These are phyloP conservation scores for Cephalotrichum gorgonifer DNA, from an alignment of 2,329 filamentous ascomycete species.

Conservation along the genomic window DNA sequence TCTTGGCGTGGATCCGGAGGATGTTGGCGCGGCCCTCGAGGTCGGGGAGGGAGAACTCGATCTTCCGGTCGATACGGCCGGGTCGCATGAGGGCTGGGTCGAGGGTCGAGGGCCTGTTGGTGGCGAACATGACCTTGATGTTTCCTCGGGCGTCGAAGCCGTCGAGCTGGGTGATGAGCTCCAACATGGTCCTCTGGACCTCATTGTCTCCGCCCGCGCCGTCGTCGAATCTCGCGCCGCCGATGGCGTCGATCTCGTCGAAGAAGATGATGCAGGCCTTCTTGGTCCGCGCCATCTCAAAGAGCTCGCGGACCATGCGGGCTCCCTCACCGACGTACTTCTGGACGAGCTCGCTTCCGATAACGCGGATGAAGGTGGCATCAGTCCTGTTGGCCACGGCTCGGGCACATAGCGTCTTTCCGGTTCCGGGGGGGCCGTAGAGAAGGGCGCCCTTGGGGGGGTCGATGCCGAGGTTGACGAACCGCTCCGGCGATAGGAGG, in stretches of 20 bases:
- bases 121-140: conserved; percentile 99
- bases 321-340: conserved; percentile 99
- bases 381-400: conserved; percentile 97
- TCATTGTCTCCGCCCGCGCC: conserved; percentile 96
- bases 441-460: conserved; percentile 94
- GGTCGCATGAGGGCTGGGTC: conserved; percentile 97
- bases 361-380: conserved; percentile 96
- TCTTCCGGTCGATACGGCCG: conserved; percentile 96
- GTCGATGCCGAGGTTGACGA: conserved; percentile 97
- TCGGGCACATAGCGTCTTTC: conserved; percentile 95
- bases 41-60: conserved; percentile 95
- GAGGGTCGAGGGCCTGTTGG: conserved; percentile 88
- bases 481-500: conserved; percentile 87
- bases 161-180: conserved; percentile 92
- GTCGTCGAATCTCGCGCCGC: conserved; percentile 92
- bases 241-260: conserved; percentile 84
- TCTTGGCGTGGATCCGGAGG: conserved; percentile 96
- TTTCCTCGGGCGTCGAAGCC: conserved; percentile 95
- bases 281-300: conserved; percentile 99
- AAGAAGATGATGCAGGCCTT: conserved; percentile 99
- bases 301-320: conserved; percentile 95
- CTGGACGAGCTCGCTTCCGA: conserved; percentile 93
- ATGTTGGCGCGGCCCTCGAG: conserved; percentile 97
- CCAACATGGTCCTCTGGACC: conserved; percentile 95
- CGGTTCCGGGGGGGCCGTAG: conserved; percentile 95